These are phyloP conservation scores for Lepraria neglecta DNA, from an alignment of 495 filamentous ascomycete genomes.

Conservation along the genomic window DNA sequence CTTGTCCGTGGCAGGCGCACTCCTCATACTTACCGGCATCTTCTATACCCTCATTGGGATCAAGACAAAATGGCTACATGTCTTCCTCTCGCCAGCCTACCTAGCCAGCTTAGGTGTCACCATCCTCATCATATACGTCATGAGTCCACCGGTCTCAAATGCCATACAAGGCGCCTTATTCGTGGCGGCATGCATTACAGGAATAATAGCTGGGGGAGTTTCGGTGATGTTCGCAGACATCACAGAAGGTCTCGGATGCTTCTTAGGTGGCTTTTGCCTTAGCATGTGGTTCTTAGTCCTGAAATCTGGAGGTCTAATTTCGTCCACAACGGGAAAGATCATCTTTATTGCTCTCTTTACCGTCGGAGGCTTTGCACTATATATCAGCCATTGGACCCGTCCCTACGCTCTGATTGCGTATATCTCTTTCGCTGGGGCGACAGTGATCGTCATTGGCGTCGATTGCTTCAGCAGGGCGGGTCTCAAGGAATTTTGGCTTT, in stretches of 20 bases:
- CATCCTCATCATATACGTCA: slow-evolving; percentile 85
- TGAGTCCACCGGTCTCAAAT: slow-evolving; percentile 68
- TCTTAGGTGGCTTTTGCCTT: slow-evolving; percentile 80
- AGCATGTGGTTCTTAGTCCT: slow-evolving; percentile 88
- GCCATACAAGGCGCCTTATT: slow-evolving; percentile 85
- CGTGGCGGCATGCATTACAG: slow-evolving; percentile 70
- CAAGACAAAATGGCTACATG: slow-evolving; percentile 74
- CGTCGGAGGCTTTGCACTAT: slow-evolving; percentile 58
- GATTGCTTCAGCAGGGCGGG: slow-evolving; percentile 88
- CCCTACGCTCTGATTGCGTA: slow-evolving; percentile 67
- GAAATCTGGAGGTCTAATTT: slow-evolving; percentile 68
- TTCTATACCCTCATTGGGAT: slow-evolving; percentile 74
- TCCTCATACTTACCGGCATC: slow-evolving; percentile 64
- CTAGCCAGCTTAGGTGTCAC: slow-evolving; percentile 66
- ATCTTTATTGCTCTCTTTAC: slow-evolving; percentile 72
- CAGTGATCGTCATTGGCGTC: slow-evolving; percentile 70
- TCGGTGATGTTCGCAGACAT: slow-evolving; percentile 78
- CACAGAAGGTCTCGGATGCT: slow-evolving; percentile 78
- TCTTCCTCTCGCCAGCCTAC: slow-evolving; percentile 74
- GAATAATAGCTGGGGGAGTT: slow-evolving; percentile 66
- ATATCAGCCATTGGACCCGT: slow-evolving; percentile 73
- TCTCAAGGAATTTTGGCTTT: slow-evolving; percentile 92
- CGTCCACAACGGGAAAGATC: slow-evolving; percentile 52
- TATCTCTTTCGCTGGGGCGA: slow-evolving; percentile 77
- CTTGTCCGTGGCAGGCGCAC: slow-evolving; percentile 67